Evolutionary conservation across 345 rosid species (phyloP).

Genomic region (Conringia planisiliqua): DNA sequence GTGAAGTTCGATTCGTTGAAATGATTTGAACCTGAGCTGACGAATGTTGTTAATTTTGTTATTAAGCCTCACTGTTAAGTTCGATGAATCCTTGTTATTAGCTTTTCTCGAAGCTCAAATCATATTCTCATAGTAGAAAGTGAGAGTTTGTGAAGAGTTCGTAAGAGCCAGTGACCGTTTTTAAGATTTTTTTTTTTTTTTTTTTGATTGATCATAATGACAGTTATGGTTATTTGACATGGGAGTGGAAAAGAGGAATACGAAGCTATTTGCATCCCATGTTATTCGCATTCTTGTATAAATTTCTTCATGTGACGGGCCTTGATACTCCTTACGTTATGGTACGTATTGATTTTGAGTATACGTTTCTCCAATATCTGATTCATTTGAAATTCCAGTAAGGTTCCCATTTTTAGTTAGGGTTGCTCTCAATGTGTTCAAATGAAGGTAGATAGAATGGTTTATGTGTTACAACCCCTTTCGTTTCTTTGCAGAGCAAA

Average conservation of each 20-base stretch:
- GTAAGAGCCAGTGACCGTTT: background rate
- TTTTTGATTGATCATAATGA: slow-evolving; percentile 1
- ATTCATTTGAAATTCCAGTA: background rate
- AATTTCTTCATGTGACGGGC: slow-evolving; percentile 55
- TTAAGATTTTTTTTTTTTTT: background rate
- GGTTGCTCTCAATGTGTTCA: background rate
- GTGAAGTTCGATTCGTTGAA: too few species aligned
- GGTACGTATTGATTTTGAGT: slow-evolving; percentile 39
- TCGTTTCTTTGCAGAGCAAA: slow-evolving; percentile 45
- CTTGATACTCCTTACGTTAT: slow-evolving; percentile 70
- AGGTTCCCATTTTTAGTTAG: too few species aligned
- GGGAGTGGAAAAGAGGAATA: slow-evolving; percentile 92
- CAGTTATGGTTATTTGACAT: slow-evolving; percentile 91
- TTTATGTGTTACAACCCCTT: background rate
- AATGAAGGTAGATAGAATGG: background rate
- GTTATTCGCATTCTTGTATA: slow-evolving; percentile 68
- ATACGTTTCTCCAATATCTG: background rate
- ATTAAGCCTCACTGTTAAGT: background rate
- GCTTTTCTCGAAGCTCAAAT: background rate
- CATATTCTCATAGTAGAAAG: background rate
- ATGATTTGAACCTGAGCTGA: too few species aligned
- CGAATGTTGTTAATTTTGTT: background rate
- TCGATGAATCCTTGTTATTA: background rate
- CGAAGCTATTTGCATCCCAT: slow-evolving; percentile 91
- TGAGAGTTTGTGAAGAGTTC: background rate